Percentiles rank a stretch among this genome's conserved stretches.
phyloP scores from a whole-genome alignment of 2,329 filamentous ascomycete genomes.

The Fusarium mangiferae region DNA sequence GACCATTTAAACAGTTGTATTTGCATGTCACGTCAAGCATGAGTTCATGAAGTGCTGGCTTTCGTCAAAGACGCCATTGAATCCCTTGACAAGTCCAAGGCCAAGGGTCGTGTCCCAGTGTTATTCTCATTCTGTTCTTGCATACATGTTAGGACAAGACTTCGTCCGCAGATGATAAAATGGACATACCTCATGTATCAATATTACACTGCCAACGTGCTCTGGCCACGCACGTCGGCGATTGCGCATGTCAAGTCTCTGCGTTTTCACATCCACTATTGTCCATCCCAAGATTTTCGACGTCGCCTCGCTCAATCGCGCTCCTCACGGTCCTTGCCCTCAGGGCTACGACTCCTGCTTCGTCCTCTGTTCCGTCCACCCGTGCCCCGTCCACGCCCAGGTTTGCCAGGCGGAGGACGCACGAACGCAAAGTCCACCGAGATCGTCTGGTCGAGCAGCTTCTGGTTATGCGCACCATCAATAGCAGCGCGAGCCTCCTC shows the following conservation, averaged over 20 bases:
- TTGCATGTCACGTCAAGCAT: conserved; percentile 1
- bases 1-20: not conserved
- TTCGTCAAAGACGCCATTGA: not conserved
- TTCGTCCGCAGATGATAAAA: no score
- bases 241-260: not conserved
- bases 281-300: not conserved
- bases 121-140: conserved; percentile 21
- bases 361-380: conserved; percentile 57
- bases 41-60: not conserved
- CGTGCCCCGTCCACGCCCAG: conserved; percentile 51
- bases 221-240: conserved; percentile 42
- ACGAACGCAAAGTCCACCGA: conserved; percentile 88
- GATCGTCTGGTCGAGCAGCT: conserved; percentile 84
- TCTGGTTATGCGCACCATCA: conserved; percentile 79
- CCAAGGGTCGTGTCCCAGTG: not conserved
- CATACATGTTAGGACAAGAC: not conserved
- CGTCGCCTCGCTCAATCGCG: conserved; percentile 37
- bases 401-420: conserved; percentile 73
- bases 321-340: conserved; percentile 51
- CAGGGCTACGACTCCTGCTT: conserved; percentile 62
- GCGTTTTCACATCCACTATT: not conserved
- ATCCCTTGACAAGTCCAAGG: not conserved
- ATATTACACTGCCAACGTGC: conserved; percentile 46
- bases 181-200: conserved; percentile 41
- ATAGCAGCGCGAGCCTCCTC: conserved; percentile 85